Evolutionary conservation across 2,329 filamentous ascomycete species (phyloP), one percentile per base, ranked within the genome.

Genomic region (Microcera coccophila): DNA sequence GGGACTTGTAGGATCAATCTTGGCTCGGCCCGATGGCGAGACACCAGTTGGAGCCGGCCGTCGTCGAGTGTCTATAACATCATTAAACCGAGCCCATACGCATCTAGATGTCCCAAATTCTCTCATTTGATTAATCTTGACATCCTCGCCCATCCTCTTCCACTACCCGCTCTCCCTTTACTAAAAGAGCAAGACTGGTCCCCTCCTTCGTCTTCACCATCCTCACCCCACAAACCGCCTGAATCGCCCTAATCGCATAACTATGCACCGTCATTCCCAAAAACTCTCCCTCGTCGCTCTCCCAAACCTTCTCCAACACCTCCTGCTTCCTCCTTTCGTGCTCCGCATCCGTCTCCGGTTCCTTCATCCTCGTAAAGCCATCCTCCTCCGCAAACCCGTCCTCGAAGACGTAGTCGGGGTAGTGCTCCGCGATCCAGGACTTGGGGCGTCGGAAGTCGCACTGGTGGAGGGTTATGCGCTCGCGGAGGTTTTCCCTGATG

Each of bases 381-480:
- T 84, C 81, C 3, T 71, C 55, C 49, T 84, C 80, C 0, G 66
- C 55, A 36, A 84, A 76, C 0, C 73, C 73, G 1, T 66, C 60
- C 56, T 83, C 79, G 34, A 83, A 68, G 3, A 45, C 50, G 54
- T 72, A 82, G 16, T 54, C 57, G 0, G 78, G 78, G 47, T 75
- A 82, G 22, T 67, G 63, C 12, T 64, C 47, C 1, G 61, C 61
- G 47, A 84, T 79, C 56, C 66, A 73, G 0, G 69, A 64, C 33
- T 66, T 68, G 7, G 65, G 59, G 38, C 71, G 72, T 14, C 80
- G 69, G 14, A 75, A 70, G 58, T 84, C 79, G 57, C 81, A 84
- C 0, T 79, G 83, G 57, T 84, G 80, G 41, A 74, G 67, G 8
- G 76, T 79, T 44, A 81, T 70, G 3, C 75, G 73, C 58, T 85